Percentiles rank a stretch among this genome's conserved stretches.
phyloP scores from a whole-genome alignment of 2,329 filamentous ascomycete genomes.

The Akanthomyces lecanii region DNA sequence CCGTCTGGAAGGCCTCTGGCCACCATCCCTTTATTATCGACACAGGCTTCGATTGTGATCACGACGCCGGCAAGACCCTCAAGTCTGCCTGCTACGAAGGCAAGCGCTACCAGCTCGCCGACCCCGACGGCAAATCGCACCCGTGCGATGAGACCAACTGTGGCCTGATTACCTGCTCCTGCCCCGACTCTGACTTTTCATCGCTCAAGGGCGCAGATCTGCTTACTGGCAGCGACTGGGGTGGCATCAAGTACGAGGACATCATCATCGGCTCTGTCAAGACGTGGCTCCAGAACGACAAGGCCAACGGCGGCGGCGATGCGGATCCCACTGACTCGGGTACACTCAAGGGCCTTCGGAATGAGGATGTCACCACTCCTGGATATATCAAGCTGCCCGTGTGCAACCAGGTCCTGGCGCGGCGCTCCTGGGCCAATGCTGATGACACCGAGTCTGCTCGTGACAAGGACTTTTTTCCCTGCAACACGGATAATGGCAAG shows the following conservation, averaged over 20 bases:
- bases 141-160: constrained; percentile 3
- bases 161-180: constrained; percentile 18
- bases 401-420: constrained; percentile 32
- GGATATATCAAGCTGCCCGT: constrained; percentile 36
- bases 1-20: constrained; percentile 26
- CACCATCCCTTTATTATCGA: constrained; percentile 31
- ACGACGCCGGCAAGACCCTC: constrained; percentile 20
- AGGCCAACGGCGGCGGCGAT: constrained; percentile 27
- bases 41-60: constrained; percentile 27
- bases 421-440: constrained; percentile 28
- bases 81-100: constrained; percentile 27
- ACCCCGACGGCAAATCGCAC: constrained; percentile 23
- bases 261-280: constrained; percentile 24
- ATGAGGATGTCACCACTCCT: constrained; percentile 30
- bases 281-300: constrained; percentile 26
- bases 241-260: constrained; percentile 25
- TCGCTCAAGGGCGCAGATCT: constrained; percentile 26
- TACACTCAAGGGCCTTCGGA: constrained; percentile 24
- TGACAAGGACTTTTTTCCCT: constrained; percentile 29
- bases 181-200: constrained; percentile 24
- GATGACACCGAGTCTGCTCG: constrained; percentile 18
- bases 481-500: constrained; percentile 26
- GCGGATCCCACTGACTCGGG: constrained; percentile 24
- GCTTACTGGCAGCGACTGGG: constrained; percentile 25
- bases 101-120: constrained; percentile 30